Conservation (phyloP, 495 filamentous ascomycete genomes). For the Articulospora tetracladia region DNA sequence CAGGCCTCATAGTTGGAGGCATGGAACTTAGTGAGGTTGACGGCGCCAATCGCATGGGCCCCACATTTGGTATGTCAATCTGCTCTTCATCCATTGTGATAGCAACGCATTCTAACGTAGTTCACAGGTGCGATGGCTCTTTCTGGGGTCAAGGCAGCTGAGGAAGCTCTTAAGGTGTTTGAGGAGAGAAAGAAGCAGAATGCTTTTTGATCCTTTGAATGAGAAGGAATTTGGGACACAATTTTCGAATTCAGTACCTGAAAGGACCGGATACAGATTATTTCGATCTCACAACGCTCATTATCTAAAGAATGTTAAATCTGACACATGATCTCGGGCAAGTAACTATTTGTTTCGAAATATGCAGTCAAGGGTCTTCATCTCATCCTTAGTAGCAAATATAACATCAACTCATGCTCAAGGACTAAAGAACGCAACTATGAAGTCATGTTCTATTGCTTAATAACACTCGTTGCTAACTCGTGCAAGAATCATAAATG, state of each 20-base stretch:
- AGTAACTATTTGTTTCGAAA: no score
- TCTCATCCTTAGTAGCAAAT: no score
- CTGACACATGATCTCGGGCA: no score
- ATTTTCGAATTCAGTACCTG: no score
- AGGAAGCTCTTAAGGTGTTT: slow-evolving; percentile 74
- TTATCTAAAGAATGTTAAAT: no score
- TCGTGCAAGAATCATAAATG: neutral
- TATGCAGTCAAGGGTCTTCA: no score
- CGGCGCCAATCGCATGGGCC: slow-evolving; percentile 78
- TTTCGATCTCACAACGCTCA: neutral
- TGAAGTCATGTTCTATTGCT: neutral
- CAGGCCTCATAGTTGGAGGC: slow-evolving; percentile 84
- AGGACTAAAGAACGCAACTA: neutral
- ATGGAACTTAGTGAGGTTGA: slow-evolving; percentile 93
- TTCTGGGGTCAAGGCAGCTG: slow-evolving; percentile 81
- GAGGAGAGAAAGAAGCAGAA: slow-evolving; percentile 65
- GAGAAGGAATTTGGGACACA: neutral
- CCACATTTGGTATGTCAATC: neutral
- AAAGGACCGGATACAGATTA: neutral
- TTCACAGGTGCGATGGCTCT: slow-evolving; percentile 60
- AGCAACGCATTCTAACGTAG: neutral
- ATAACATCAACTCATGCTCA: no score
- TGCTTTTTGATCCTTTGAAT: slow-evolving; percentile 9
- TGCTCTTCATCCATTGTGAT: neutral
- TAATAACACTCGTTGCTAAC: neutral